These are phyloP conservation scores for Coemansia sp. DNA, from an alignment of 192 early-diverging fungal species.

Conservation along the genomic window DNA sequence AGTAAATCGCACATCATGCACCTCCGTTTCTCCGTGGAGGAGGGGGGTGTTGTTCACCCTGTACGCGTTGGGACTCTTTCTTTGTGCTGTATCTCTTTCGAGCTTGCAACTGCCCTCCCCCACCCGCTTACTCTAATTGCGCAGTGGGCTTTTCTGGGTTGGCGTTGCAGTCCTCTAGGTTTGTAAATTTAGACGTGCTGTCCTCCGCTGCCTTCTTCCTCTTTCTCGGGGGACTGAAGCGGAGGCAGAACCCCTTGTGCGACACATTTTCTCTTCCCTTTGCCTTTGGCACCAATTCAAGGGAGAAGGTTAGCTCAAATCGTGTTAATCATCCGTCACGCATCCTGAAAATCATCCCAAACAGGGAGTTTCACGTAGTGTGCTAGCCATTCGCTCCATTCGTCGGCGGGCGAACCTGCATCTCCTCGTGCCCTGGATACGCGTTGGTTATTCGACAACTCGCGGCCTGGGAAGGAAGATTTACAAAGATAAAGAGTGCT, in stretches of 20 bases:
- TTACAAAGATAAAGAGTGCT: not conserved
- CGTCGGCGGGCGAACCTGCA: not conserved
- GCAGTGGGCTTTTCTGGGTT: not conserved
- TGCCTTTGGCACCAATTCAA: not conserved
- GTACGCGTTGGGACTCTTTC: not conserved
- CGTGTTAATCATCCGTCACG: not conserved
- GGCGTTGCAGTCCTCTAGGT: not conserved
- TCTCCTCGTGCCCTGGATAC: not conserved
- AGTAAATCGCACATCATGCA: constrained; percentile 1
- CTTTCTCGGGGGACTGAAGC: too few species aligned
- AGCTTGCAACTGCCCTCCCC: not conserved
- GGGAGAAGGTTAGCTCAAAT: not conserved
- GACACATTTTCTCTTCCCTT: not conserved
- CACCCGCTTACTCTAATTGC: not conserved
- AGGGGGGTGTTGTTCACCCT: not conserved
- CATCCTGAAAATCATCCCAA: not conserved
- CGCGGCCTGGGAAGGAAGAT: not conserved
- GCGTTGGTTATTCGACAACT: not conserved
- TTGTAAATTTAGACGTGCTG: too few species aligned
- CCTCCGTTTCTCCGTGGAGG: not conserved
- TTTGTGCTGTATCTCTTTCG: not conserved
- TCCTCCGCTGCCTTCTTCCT: too few species aligned
- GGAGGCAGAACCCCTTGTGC: too few species aligned
- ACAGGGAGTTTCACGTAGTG: not conserved
- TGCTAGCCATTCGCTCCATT: not conserved